Conservation (phyloP, 2,329 filamentous ascomycete species). For the Chrysoporthe puriensis region DNA sequence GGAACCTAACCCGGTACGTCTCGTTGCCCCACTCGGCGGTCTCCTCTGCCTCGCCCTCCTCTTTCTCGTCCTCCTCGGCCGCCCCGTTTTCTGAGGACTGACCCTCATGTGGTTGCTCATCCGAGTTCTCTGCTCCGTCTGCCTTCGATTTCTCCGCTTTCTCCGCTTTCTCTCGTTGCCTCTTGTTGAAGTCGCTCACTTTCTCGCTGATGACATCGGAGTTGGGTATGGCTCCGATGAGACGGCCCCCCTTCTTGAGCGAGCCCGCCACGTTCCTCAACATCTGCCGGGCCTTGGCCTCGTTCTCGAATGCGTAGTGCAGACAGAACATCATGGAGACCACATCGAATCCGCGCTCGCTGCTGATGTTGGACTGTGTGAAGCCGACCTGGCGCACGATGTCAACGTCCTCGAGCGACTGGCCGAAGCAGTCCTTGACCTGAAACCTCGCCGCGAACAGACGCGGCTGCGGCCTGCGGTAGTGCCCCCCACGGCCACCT, state of each 20-base stretch:
- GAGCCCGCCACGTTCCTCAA: slow-evolving; percentile 87
- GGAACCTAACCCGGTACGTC: slow-evolving; percentile 90
- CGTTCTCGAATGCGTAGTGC: slow-evolving; percentile 96
- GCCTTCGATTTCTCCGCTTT: slow-evolving; percentile 37
- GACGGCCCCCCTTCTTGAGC: slow-evolving; percentile 90
- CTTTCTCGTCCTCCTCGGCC: slow-evolving; percentile 49
- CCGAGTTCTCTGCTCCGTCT: slow-evolving; percentile 38
- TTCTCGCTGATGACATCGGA: slow-evolving; percentile 84
- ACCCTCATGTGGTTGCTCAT: slow-evolving; percentile 30
- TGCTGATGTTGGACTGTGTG: slow-evolving; percentile 72
- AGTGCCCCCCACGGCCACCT: slow-evolving; percentile 50
- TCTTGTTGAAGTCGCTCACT: slow-evolving; percentile 77
- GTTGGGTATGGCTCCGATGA: slow-evolving; percentile 96
- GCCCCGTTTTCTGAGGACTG: slow-evolving; percentile 46
- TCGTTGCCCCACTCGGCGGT: slow-evolving; percentile 88
- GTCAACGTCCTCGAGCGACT: slow-evolving; percentile 78
- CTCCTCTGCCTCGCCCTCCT: slow-evolving; percentile 65
- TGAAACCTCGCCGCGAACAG: slow-evolving; percentile 87
- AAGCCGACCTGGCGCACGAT: slow-evolving; percentile 88
- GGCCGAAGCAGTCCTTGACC: slow-evolving; percentile 89
- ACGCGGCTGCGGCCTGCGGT: slow-evolving; percentile 53
- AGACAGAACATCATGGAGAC: slow-evolving; percentile 99
- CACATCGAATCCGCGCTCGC: slow-evolving; percentile 85
- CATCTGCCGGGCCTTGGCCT: slow-evolving; percentile 89
- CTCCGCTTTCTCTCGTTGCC: slow-evolving; percentile 46